Base-by-base conservation (phyloP, 139 green algal genomes). In the Coelastrella sp. region DNA sequence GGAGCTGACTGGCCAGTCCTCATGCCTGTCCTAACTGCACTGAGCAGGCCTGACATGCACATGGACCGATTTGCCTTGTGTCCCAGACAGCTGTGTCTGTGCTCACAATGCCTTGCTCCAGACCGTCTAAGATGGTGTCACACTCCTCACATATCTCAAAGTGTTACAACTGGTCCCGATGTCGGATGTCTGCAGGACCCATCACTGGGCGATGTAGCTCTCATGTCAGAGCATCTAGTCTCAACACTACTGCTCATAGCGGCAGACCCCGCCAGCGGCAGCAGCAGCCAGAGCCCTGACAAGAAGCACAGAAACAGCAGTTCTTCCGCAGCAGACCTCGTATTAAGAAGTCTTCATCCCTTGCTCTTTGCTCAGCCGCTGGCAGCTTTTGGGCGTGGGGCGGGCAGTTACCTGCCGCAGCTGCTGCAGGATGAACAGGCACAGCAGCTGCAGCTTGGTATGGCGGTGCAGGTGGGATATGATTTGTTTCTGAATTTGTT, bases 381-480 rank as follows among this genome's bases (percentile, higher is more conserved):
- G 19, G 80, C 88, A 17, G 83, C 89, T 0, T 73, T 71, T 58
- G 64, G 32, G 54, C 65, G 65, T 23, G 73, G 57, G 61, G 23
- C 71, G 7, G 68, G 19, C 57, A 71, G 23, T 23, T 20, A 80
- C 74, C 10, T 59, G 8, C 74, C 22, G 5, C 74, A 80, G 74
- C 74, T 86, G 60, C 78, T 90, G 57, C 85, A 89, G 11, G 65
- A 83, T 7, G 92, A 93, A 16, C 59, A 77, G 60, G 90, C 65
- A 57, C 91, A 94, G 91, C 92, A 91, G 89, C 85, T 91, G 87
- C 93, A 95, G 87, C 91, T 95, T 57, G 93, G 93, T 4, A 66
- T 73, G 5, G 89, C 85, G 59, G 54, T 95, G 23, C 66, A 89
- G 76, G 80, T 92, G 47, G 8, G 85, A 4, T 71, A 13, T 19